Evolutionary conservation across 805 yeast genomes (phyloP), one percentile per base, ranked within the genome.

Genomic region (Isabelozyma heimii): DNA sequence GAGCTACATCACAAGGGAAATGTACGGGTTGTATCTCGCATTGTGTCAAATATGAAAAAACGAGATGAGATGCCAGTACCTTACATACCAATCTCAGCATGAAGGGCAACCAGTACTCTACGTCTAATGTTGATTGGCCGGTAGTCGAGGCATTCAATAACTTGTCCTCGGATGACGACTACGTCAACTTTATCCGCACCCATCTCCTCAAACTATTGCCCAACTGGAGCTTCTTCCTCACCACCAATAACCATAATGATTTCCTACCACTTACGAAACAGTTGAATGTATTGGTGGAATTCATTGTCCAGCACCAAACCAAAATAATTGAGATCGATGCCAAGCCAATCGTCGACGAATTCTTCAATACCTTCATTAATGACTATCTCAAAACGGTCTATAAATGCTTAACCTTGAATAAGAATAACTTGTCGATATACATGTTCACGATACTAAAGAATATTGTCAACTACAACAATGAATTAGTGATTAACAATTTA

Each of bases 391-490:
- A 39, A 16, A 37, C 44, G 8, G 51, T 48, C 24, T 49, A 48
- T 7, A 7, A 17, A 14, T 38, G 40, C 24, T 27, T 26, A 42
- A 42, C 9, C 15, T 14, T 39, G n/a, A 30, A 30, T 13, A 30
- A 30, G 35, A 30, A 30, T 30, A 30, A 30, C 8, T 30, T 30
- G 35, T 30, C 35, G 4, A 9, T 30, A 30, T 9, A 94, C 1
- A 75, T 79, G 3, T 62, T 90, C n/a, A 65, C 78, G 40, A 57
- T 91, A 8, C 63, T 92, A 53, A 69, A 67, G 15, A 77, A 79
- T 43, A 71, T 86, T 26, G 75, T 82, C 5, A 53, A 63, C 0
- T 83, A 75, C 56, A 73, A 77, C 42, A 68, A 77, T 24, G 83
- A 85, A 1, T 65, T 72, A 2, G 63, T 80, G 43, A 63, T 83